Evolutionary conservation across 2,329 filamentous ascomycete genomes (phyloP).

Genomic region (Emmonsiellopsis sp.): DNA sequence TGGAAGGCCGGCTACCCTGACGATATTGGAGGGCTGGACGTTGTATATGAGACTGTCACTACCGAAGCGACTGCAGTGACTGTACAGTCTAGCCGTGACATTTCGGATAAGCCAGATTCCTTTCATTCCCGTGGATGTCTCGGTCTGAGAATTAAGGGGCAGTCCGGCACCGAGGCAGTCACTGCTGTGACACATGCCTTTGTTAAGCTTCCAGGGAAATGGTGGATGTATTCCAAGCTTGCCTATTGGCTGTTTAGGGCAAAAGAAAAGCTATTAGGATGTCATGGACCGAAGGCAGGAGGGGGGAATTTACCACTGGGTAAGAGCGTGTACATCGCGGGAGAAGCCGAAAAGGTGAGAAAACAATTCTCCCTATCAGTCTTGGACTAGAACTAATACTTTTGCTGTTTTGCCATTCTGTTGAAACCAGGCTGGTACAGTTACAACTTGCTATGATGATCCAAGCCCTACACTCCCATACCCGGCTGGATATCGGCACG

Average conservation of each 20-base stretch:
- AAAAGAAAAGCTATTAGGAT: neutral
- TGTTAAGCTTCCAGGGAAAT: neutral
- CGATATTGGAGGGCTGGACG: neutral
- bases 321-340: neutral
- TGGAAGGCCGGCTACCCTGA: neutral
- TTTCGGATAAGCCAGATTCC: too few relatives aligned
- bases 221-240: neutral
- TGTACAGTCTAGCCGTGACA: too few relatives aligned
- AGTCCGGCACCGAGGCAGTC: slow-evolving; percentile 1
- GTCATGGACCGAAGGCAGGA: too few relatives aligned
- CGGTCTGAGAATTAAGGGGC: slow-evolving; percentile 1
- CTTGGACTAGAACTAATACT: too few relatives aligned
- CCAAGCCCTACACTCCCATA: slow-evolving; percentile 4
- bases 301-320: neutral
- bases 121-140: neutral
- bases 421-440: neutral
- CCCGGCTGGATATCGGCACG: slow-evolving; percentile 6
- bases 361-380: neutral
- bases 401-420: too few relatives aligned
- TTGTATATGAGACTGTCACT: too few relatives aligned
- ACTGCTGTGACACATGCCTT: slow-evolving; percentile 4
- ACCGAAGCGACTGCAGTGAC: too few relatives aligned
- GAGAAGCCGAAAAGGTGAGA: slow-evolving; percentile 2
- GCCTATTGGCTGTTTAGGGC: neutral
- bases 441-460: slow-evolving; percentile 5